Evolutionary conservation across 2,329 filamentous ascomycete genomes (phyloP).

Genomic region (Ceratocystis destructans): DNA sequence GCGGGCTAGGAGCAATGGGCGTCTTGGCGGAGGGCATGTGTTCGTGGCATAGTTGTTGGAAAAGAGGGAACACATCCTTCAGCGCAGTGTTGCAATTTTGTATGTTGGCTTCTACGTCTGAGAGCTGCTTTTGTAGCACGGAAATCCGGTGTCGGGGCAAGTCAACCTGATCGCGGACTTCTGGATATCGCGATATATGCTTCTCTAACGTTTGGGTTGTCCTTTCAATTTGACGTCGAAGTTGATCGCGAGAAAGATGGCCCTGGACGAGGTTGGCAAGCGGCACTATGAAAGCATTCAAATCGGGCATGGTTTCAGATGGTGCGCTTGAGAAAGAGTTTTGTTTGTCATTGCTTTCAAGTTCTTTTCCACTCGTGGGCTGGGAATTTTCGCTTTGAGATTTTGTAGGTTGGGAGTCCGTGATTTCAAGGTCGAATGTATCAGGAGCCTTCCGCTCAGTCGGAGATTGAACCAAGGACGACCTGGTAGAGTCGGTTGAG

Average conservation of each 20-base stretch:
- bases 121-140: background rate
- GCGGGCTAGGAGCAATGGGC: background rate
- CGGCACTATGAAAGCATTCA: background rate
- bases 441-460: too few relatives aligned
- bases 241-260: background rate
- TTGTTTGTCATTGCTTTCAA: background rate
- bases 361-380: too few relatives aligned
- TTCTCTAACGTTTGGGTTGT: constrained; percentile 6
- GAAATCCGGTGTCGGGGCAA: constrained; percentile 5
- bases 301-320: background rate
- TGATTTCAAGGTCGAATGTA: too few relatives aligned
- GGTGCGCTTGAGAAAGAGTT: too few relatives aligned
- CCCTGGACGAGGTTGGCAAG: background rate
- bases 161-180: constrained; percentile 8
- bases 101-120: background rate
- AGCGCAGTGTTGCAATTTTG: background rate
- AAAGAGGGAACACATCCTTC: background rate
- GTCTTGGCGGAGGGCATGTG: background rate
- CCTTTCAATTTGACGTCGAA: background rate
- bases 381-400: too few relatives aligned
- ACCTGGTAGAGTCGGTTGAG: too few relatives aligned
- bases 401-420: too few relatives aligned
- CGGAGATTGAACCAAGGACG: too few relatives aligned
- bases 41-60: background rate
- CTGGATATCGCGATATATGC: constrained; percentile 9